Percentiles rank a stretch among this genome's conserved stretches.
Conservation (phyloP, 2,329 filamentous ascomycete genomes). For the Amylocarpus encephaloides region DNA sequence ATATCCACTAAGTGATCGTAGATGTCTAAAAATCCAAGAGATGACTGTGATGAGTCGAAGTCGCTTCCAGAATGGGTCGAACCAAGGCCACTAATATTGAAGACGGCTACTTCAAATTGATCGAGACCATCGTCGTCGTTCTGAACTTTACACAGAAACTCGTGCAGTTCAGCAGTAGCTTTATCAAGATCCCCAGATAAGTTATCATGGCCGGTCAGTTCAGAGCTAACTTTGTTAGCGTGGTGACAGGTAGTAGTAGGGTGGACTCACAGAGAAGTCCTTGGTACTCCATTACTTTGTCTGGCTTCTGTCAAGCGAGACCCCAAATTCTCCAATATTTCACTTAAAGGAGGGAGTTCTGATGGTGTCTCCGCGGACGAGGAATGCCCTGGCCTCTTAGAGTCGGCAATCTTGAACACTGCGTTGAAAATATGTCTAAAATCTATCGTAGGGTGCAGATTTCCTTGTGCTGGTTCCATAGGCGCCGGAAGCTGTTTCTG, state of each 20-base stretch:
- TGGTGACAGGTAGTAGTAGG: background rate
- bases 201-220: constrained; percentile 16
- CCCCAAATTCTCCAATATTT: no score
- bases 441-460: constrained; percentile 16
- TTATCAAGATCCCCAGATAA: constrained; percentile 25
- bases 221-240: constrained; percentile 17
- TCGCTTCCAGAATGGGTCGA: constrained; percentile 10
- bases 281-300: background rate
- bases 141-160: constrained; percentile 20
- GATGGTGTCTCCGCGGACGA: no score
- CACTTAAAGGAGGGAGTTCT: no score
- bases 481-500: background rate
- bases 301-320: no score
- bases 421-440: constrained; percentile 10
- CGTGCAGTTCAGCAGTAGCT: constrained; percentile 15
- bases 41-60: background rate
- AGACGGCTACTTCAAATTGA: constrained; percentile 16
- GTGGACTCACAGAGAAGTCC: constrained; percentile 16
- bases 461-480: background rate
- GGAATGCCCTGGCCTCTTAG: no score
- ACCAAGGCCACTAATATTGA: constrained; percentile 15
- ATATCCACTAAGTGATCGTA: constrained; percentile 27
- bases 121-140: constrained; percentile 10
- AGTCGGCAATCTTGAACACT: no score
- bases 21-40: constrained; percentile 20